Percentiles rank a stretch among this genome's conserved stretches.
phyloP scores from a whole-genome alignment of 2,329 filamentous ascomycete genomes.

The Nothomitra cinnamomea region DNA sequence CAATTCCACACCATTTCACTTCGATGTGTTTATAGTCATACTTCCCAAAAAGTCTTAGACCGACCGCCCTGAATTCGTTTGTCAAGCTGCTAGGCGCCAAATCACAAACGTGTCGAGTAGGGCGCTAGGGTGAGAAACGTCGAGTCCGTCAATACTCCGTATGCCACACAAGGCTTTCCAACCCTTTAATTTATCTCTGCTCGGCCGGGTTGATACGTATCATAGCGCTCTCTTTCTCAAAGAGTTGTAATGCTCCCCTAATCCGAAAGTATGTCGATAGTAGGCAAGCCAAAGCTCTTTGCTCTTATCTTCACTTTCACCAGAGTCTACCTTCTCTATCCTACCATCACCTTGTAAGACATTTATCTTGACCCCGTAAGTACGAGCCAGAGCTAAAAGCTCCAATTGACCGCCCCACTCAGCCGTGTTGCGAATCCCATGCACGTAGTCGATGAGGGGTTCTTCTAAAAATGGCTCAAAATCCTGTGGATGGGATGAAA shows the following conservation, averaged over 20 bases:
- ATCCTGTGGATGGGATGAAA: conserved; percentile 54
- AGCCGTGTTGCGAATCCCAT: conserved; percentile 67
- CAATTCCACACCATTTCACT: too few relatives aligned
- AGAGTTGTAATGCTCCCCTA: conserved; percentile 97
- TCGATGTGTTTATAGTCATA: too few relatives aligned
- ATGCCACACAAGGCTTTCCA: too few relatives aligned
- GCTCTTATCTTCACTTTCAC: conserved; percentile 24
- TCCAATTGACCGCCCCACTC: conserved; percentile 96
- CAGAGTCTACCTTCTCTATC: conserved; percentile 55
- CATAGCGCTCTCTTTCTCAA: conserved; percentile 27
- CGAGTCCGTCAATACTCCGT: too few relatives aligned
- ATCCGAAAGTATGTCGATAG: conserved; percentile 80
- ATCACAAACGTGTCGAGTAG: too few relatives aligned
- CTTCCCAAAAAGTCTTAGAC: too few relatives aligned
- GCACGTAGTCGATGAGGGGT: conserved; percentile 52
- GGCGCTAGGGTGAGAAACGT: too few relatives aligned
- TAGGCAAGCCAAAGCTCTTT: conserved; percentile 80
- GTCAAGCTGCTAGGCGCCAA: too few relatives aligned
- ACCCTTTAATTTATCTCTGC: neutral
- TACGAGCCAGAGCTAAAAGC: conserved; percentile 64
- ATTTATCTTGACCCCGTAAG: conserved; percentile 64
- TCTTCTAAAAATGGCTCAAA: conserved; percentile 82
- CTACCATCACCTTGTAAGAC: conserved; percentile 70
- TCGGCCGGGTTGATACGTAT: neutral
- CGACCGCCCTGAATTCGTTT: too few relatives aligned